Percentiles rank a stretch among this genome's conserved stretches.
Evolutionary conservation across 2,329 filamentous ascomycete species (phyloP).

Genomic region (Ophiostoma piceae): DNA sequence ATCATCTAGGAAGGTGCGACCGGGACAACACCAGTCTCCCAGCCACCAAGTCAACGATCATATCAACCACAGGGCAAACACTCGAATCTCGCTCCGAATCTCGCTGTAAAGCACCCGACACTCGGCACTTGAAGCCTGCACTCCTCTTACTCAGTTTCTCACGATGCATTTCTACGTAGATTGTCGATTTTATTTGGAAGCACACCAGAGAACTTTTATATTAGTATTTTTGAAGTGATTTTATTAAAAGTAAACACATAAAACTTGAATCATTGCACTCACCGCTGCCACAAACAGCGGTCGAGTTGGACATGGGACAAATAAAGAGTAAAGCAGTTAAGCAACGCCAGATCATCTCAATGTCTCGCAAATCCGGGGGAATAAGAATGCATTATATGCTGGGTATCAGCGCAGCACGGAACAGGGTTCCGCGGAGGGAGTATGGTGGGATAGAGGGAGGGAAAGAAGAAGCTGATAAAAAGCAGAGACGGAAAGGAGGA

Average conservation of each 20-base stretch:
- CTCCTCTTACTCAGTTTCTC: too few species aligned
- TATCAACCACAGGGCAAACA: not conserved
- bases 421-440: conserved; percentile 26
- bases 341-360: conserved; percentile 24
- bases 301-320: not conserved
- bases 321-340: not conserved
- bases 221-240: not conserved
- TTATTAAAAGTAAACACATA: not conserved
- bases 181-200: too few species aligned
- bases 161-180: too few species aligned
- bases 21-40: not conserved
- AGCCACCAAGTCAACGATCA: not conserved
- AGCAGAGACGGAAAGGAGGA: not conserved
- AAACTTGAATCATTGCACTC: not conserved
- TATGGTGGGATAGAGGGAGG: conserved; percentile 23
- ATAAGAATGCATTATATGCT: conserved; percentile 49
- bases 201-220: too few species aligned
- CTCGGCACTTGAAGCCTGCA: too few species aligned
- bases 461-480: conserved; percentile 9
- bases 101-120: too few species aligned
- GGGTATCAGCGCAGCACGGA: conserved; percentile 49
- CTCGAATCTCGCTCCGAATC: too few species aligned
- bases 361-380: conserved; percentile 23
- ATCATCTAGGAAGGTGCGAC: not conserved
- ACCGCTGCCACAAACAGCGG: not conserved